phyloP scores from a whole-genome alignment of 2,329 filamentous ascomycete genomes.

The Penicillium occitanis region DNA sequence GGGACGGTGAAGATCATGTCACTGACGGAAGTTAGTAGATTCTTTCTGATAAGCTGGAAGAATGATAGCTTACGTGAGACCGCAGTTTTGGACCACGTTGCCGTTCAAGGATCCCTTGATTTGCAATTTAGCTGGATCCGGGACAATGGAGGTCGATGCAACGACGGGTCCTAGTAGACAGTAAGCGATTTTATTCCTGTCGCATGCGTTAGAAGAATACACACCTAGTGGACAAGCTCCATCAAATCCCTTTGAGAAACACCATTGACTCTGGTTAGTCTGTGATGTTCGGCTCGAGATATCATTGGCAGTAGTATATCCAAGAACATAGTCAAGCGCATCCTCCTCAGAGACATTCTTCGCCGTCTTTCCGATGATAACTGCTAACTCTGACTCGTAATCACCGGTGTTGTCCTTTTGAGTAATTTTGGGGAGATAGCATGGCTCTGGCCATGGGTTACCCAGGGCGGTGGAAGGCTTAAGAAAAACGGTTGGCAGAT shows the following conservation, averaged over 20 bases:
- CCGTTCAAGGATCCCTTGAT: constrained; percentile 50
- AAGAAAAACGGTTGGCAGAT: constrained; percentile 58
- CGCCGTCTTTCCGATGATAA: constrained; percentile 55
- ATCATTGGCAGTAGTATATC: constrained; percentile 65
- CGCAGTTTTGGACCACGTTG: constrained; percentile 52
- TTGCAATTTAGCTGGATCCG: constrained; percentile 35
- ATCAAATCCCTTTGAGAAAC: constrained; percentile 61
- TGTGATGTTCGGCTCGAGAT: constrained; percentile 61
- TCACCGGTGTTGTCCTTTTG: constrained; percentile 56
- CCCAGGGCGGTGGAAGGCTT: constrained; percentile 57
- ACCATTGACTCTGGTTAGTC: constrained; percentile 56
- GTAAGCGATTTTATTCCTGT: not conserved
- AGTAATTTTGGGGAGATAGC: constrained; percentile 55
- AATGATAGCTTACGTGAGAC: constrained; percentile 38
- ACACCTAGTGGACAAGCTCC: constrained; percentile 55
- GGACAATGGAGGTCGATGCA: constrained; percentile 42
- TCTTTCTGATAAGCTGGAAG: not conserved
- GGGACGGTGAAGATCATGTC: constrained; percentile 57
- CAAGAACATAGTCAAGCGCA: constrained; percentile 60
- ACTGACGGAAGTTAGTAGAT: constrained; percentile 30
- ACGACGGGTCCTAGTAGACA: constrained; percentile 48
- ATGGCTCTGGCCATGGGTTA: constrained; percentile 54
- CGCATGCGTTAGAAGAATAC: not conserved
- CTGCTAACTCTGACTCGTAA: constrained; percentile 60
- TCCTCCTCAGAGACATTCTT: constrained; percentile 59